Evolutionary conservation across 495 filamentous ascomycete species (phyloP).

Genomic region (Pseudotulostoma volvatum): DNA sequence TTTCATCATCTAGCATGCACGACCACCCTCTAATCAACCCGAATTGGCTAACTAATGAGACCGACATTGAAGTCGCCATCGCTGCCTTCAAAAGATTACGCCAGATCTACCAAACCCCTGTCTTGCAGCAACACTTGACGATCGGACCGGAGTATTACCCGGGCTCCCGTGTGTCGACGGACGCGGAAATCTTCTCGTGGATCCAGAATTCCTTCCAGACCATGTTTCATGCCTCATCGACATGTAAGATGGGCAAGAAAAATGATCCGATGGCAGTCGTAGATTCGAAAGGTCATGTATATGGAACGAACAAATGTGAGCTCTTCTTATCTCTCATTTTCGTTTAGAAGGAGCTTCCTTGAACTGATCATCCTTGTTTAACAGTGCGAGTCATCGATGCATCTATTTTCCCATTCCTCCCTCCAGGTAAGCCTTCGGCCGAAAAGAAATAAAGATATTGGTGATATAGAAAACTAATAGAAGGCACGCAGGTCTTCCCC

Average conservation of each 20-base stretch:
- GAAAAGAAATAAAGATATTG: no score
- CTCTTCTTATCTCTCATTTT: no score
- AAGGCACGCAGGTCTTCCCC: no score
- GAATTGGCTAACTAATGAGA: constrained; percentile 26
- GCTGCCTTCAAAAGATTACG: constrained; percentile 27
- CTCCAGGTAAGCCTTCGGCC: constrained; percentile 42
- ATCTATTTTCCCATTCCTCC: constrained; percentile 38
- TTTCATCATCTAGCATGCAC: constrained; percentile 23
- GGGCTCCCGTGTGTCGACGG: constrained; percentile 23
- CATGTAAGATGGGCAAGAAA: constrained; percentile 27
- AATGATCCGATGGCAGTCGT: constrained; percentile 26
- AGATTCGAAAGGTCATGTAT: constrained; percentile 22
- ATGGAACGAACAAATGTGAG: no score
- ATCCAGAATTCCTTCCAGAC: constrained; percentile 24
- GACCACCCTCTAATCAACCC: constrained; percentile 37
- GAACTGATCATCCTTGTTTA: no score
- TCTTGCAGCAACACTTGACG: constrained; percentile 5
- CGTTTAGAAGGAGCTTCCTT: no score
- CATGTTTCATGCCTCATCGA: constrained; percentile 33
- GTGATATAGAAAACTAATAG: no score
- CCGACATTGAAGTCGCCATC: constrained; percentile 29
- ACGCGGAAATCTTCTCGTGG: constrained; percentile 27
- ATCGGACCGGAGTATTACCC: constrained; percentile 25
- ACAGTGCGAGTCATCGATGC: constrained; percentile 49
- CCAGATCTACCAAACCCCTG: constrained; percentile 13